Conservation (phyloP, 495 filamentous ascomycete species). For the Beverwykella pulmonaria region DNA sequence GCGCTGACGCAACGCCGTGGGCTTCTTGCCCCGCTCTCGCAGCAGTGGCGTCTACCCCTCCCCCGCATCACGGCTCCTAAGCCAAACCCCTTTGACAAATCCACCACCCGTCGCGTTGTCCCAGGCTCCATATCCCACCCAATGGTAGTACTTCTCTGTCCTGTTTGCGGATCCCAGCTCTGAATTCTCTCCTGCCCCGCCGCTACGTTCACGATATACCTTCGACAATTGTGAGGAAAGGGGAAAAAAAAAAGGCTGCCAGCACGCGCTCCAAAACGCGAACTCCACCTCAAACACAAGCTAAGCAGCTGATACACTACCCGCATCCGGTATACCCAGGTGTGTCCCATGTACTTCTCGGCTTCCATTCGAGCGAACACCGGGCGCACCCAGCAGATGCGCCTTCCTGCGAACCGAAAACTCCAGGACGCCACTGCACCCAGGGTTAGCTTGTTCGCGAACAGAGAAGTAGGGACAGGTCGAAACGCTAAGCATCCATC, state of each 20-base stretch:
- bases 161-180: neutral
- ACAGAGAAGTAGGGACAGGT: neutral
- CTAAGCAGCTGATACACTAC: neutral
- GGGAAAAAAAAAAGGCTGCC: neutral
- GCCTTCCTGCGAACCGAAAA: neutral
- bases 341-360: slow-evolving; percentile 4
- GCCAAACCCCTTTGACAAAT: no score
- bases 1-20: slow-evolving; percentile 10
- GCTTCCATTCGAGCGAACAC: slow-evolving; percentile 34
- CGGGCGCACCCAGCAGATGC: neutral
- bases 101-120: neutral
- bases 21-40: slow-evolving; percentile 15
- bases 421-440: neutral
- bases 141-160: no score
- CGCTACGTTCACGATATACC: neutral
- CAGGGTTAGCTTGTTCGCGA: neutral
- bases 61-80: slow-evolving; percentile 9
- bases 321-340: slow-evolving; percentile 6
- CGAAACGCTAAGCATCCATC: slow-evolving; percentile 1
- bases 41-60: slow-evolving; percentile 5
- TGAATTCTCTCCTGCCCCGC: neutral
- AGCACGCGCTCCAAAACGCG: neutral
- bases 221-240: neutral
- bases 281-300: neutral
- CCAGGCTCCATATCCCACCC: neutral